phyloP scores from a whole-genome alignment of 1,284 basidiomycete species.

The Spongiforma sp. region DNA sequence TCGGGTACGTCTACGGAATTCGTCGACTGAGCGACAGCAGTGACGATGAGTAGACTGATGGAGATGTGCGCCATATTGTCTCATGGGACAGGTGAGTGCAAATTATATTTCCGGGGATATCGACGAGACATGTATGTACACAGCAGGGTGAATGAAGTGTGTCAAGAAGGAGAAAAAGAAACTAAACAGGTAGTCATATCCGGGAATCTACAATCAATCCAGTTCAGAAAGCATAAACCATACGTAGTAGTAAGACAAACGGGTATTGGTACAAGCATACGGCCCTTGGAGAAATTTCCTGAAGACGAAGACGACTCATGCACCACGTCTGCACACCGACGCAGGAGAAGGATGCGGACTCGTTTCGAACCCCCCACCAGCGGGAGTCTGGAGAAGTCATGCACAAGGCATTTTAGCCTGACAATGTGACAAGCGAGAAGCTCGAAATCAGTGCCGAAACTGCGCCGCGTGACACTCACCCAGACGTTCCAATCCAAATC shows the following conservation, averaged over 20 bases:
- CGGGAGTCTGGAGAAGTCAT: conserved; percentile 62
- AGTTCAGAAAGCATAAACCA: too few species aligned
- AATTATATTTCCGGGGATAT: background rate
- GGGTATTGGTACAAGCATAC: background rate
- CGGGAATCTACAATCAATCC: too few species aligned
- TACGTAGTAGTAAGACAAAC: too few species aligned
- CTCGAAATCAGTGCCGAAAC: too few species aligned
- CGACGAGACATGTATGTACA: conserved; percentile 2
- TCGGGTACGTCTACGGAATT: conserved; percentile 33
- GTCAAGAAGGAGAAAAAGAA: background rate
- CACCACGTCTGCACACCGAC: conserved; percentile 59
- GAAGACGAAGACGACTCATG: conserved; percentile 29
- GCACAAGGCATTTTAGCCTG: conserved; percentile 36
- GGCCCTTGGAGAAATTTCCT: background rate
- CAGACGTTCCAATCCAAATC: conserved; percentile 7
- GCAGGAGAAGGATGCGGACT: conserved; percentile 43
- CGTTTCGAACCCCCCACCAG: conserved; percentile 43
- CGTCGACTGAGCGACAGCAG: background rate
- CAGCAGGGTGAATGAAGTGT: background rate
- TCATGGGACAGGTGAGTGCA: conserved; percentile 1
- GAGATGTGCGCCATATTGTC: background rate
- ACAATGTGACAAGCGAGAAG: too few species aligned
- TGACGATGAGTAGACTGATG: background rate
- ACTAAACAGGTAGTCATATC: background rate
- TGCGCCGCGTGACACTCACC: too few species aligned